Base-by-base conservation (phyloP, 108 stramenopile species). In the Fragilariopsis cylindrus region DNA sequence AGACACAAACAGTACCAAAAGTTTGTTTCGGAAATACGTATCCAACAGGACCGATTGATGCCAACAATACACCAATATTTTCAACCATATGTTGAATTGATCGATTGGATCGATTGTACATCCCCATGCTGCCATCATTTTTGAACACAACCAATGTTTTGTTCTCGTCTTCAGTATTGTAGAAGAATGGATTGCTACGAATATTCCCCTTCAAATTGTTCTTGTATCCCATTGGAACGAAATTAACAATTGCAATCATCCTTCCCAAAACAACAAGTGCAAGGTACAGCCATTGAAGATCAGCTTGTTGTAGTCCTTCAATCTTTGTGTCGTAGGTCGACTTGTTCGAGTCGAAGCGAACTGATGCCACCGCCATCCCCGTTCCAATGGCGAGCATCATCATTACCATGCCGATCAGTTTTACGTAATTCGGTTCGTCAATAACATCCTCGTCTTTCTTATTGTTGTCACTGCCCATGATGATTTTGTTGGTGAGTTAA, bases 41-140 rank as follows among this genome's bases (percentile, higher is more conserved):
- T 4, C 62, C 62, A 44, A 63, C 62, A 40, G 62, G 62, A 3
- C 62, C 62, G 42, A 63, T 63, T 44, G 62, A 41, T n/a, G 62
- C 62, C 6, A 63, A 18, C 16, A 63, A 63, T 5, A 12, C 62
- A 45, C 62, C 62, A 7, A 12, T n/a, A 3, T 7, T 41, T n/a
- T 63, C 62, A 44, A 43, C 62, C 62, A 63, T 63, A 44, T 63
- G 62, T 3, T 63, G 62, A 44, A 63, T 41, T 15, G 62, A 63
- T 12, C 62, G 62, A 44, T 63, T 63, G 62, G 62, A 60, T n/a
- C 62, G 62, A 44, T 63, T 63, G 62, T 63, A 63, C 62, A 45
- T 45, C 9, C 62, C 62, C 2, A 13, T 12, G 19, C 7, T 43
- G 5, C 62, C 62, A 11, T 63, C 62, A 0, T 63, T 0, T 44